phyloP scores from a whole-genome alignment of 2,329 filamentous ascomycete genomes.

The Aspergillus clavatus region DNA sequence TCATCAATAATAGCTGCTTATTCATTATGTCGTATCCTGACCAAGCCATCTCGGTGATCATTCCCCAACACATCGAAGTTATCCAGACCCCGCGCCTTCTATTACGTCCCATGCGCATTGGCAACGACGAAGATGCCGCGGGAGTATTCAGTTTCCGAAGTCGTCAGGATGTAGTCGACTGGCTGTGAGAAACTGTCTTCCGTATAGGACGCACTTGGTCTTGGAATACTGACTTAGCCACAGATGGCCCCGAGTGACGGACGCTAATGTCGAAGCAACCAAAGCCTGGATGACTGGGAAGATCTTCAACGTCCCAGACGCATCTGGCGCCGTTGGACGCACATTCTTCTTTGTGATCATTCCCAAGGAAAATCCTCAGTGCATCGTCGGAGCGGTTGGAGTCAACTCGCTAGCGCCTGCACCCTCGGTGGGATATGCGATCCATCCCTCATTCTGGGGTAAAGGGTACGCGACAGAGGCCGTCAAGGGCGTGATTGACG shows the following conservation, averaged over 20 bases:
- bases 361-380: slow-evolving; percentile 7
- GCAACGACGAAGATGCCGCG: slow-evolving; percentile 11
- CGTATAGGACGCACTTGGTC: too few relatives aligned
- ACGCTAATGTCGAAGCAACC: slow-evolving; percentile 13
- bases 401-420: slow-evolving; percentile 16
- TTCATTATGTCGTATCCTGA: background rate
- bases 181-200: slow-evolving; percentile 18
- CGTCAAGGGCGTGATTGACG: slow-evolving; percentile 16
- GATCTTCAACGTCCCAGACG: slow-evolving; percentile 17
- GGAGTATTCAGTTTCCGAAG: slow-evolving; percentile 21
- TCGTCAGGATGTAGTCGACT: slow-evolving; percentile 24
- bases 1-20: background rate
- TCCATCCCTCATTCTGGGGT: slow-evolving; percentile 24
- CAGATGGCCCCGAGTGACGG: slow-evolving; percentile 13
- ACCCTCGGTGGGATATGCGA: slow-evolving; percentile 20
- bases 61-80: background rate
- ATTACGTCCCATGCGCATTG: slow-evolving; percentile 15
- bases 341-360: slow-evolving; percentile 18
- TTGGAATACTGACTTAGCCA: background rate
- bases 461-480: slow-evolving; percentile 23
- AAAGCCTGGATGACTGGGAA: slow-evolving; percentile 11
- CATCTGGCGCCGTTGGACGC: slow-evolving; percentile 15
- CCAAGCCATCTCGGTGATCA: background rate
- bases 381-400: slow-evolving; percentile 15
- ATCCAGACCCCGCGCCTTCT: slow-evolving; percentile 17